Evolutionary conservation across 2,329 filamentous ascomycete species (phyloP), one percentile per base, ranked within the genome.

Genomic region (Aspergillus fructus): DNA sequence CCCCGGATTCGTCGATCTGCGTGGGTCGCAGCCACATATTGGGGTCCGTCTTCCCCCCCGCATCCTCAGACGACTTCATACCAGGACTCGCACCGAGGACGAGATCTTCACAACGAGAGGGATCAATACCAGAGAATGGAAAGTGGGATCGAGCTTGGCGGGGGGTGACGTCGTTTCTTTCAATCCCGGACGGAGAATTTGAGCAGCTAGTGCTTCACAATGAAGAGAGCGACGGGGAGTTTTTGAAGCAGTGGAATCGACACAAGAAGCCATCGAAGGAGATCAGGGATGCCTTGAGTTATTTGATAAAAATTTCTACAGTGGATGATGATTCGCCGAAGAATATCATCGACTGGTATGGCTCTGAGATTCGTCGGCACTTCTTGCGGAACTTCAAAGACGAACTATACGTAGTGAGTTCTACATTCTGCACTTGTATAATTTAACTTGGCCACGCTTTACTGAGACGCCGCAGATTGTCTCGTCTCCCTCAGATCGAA

Each of bases 331-430:
- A 51, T 12, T 62, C 64, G 30, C 64, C 67, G 41, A 64, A 68
- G 55, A 69, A 71, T 56, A 58, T 79, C 27, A 58, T 75, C 40
- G 65, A 70, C 40, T 79, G 77, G 77, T 79, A 79, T 64, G 69
- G 69, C n/a, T 68, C 72, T 59, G 75, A 79, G 61, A 71, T 76
- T 12, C 67, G 74, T 43, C 68, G 73, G 53, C 77, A 79, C 65
- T 79, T 78, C 56, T 55, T 78, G 30, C 62, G 59, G 7, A 75
- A 78, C 59, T 67, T 77, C 41, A 67, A 71, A 21, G 58, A 60
- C 37, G 66, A 65, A 3, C 58, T 79, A 5, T 58, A 66, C 15
- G 51, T 72, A 65, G 76, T 54, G 40, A 13, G 45, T 50, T 24
- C 24, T 11, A 5, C 11, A 15, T 37, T 37, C 34, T 23, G 13